A percentile compares a stretch with the other conserved stretches of the same genome.
Conservation (phyloP, 2,329 filamentous ascomycete genomes). For the Neonectria ditissima region DNA sequence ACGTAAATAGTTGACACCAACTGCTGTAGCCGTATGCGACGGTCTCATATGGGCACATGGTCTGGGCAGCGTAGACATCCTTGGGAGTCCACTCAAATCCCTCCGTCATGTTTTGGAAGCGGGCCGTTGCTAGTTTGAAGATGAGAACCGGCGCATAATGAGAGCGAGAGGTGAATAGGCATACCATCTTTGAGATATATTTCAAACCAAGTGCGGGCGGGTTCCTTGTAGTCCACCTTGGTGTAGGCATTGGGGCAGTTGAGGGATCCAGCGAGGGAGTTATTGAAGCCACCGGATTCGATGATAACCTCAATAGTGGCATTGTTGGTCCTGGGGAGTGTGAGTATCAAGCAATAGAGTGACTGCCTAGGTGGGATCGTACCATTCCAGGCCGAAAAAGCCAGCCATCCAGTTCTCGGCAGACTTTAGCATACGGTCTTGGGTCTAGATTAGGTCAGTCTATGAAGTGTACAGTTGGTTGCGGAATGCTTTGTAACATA, state of each 20-base stretch:
- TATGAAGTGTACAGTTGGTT: not conserved
- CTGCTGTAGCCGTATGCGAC: constrained; percentile 80
- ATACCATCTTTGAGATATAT: constrained; percentile 73
- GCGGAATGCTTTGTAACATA: constrained; percentile 41
- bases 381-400: constrained; percentile 81
- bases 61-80: constrained; percentile 76
- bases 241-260: constrained; percentile 72
- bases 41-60: constrained; percentile 81
- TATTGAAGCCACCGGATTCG: constrained; percentile 73
- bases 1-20: constrained; percentile 81
- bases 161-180: constrained; percentile 11
- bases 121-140: constrained; percentile 63
- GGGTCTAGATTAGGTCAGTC: constrained; percentile 60
- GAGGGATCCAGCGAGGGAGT: constrained; percentile 75
- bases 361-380: constrained; percentile 18
- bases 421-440: constrained; percentile 81
- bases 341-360: constrained; percentile 13
- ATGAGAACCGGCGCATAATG: constrained; percentile 2
- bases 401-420: constrained; percentile 84
- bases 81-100: constrained; percentile 72
- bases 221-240: constrained; percentile 64
- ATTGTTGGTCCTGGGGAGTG: constrained; percentile 67
- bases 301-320: constrained; percentile 79
- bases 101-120: constrained; percentile 67
- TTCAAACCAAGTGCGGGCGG: constrained; percentile 68